Base-by-base conservation (phyloP, 441 rosid genomes). In the Eutrema salsugineum region DNA sequence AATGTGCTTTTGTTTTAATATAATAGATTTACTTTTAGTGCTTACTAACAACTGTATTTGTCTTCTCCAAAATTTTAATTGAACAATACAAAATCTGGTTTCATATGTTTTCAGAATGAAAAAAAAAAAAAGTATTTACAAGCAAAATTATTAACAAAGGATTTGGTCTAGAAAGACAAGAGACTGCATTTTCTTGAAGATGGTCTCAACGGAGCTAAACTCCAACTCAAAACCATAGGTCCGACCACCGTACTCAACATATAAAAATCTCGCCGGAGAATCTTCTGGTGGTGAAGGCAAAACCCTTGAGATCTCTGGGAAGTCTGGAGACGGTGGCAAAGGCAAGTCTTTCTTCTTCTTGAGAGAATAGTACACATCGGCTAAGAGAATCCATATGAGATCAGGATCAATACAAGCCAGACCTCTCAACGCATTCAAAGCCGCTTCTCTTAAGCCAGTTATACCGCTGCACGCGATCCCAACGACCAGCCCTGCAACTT, bases 391-490 rank as follows among this genome's bases (percentile, higher is more conserved):
- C 98, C 99, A 91, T 27, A 94, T 78, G 42, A 95, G 94, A 81
- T 95, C 99, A 19, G 98, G 81, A 79, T 95, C 97, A 5, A 95
- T 71, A 19, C 83, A 79, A 9, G 96, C 92, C 42, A 95, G 91
- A 62, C 93, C 99, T 19, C 50, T 71, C 63, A 95, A 68, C 2
- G 99, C 97, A 67, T 84, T 88, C 63, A 88, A 40, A 11, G 91
- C 83, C 5, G 96, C 87, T 75, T 89, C 92, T 4, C 75, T 87
- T 33, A 95, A 85, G 19, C 94, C 87, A 0, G 77, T 43, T 33
- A 92, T 86, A 11, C 98, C 80, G 12, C 97, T 88, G 58, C 87
- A 92, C 19, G 97, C 98, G 39, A 95, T 85, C 49, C 97, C 99
- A 49, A 89, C 94, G 0, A 86, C 91, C 7, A 92, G 77, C 40